These are phyloP conservation scores for Coniochaeta hoffmannii DNA, from an alignment of 2,329 filamentous ascomycete species.

Conservation along the genomic window DNA sequence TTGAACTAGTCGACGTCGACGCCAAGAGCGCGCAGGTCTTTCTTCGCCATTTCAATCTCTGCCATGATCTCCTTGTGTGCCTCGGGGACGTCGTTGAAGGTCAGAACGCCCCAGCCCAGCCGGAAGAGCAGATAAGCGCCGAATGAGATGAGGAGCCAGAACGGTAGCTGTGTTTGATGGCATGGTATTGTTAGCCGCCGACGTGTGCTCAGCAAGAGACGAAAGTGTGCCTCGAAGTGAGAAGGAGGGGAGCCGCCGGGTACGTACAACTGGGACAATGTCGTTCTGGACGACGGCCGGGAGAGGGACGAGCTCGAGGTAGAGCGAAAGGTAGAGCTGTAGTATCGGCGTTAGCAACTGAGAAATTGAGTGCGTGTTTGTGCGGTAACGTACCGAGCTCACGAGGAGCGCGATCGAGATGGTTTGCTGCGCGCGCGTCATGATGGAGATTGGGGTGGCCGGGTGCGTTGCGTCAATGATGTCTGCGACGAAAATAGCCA, in stretches of 20 bases:
- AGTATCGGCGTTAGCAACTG: slow-evolving; percentile 10
- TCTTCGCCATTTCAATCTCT: slow-evolving; percentile 73
- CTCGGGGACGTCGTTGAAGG: slow-evolving; percentile 91
- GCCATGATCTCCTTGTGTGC: slow-evolving; percentile 83
- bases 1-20: slow-evolving; percentile 63
- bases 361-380: not conserved
- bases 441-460: slow-evolving; percentile 33
- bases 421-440: slow-evolving; percentile 93
- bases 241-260: not conserved
- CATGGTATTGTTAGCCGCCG: not conserved
- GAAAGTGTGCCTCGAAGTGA: not conserved
- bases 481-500: too few species aligned
- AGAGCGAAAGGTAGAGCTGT: slow-evolving; percentile 83
- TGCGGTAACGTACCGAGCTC: slow-evolving; percentile 63
- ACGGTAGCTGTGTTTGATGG: slow-evolving; percentile 61
- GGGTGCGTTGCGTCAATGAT: too few species aligned
- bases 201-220: not conserved
- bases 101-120: slow-evolving; percentile 86
- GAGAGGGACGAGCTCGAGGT: slow-evolving; percentile 75
- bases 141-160: slow-evolving; percentile 87
- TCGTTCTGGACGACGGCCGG: slow-evolving; percentile 72
- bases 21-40: slow-evolving; percentile 64
- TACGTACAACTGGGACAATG: slow-evolving; percentile 79
- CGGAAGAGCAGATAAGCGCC: slow-evolving; percentile 88
- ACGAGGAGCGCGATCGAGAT: slow-evolving; percentile 81